These are phyloP conservation scores for Colletotrichum higginsianum DNA, from an alignment of 2,329 filamentous ascomycete species.

Conservation along the genomic window DNA sequence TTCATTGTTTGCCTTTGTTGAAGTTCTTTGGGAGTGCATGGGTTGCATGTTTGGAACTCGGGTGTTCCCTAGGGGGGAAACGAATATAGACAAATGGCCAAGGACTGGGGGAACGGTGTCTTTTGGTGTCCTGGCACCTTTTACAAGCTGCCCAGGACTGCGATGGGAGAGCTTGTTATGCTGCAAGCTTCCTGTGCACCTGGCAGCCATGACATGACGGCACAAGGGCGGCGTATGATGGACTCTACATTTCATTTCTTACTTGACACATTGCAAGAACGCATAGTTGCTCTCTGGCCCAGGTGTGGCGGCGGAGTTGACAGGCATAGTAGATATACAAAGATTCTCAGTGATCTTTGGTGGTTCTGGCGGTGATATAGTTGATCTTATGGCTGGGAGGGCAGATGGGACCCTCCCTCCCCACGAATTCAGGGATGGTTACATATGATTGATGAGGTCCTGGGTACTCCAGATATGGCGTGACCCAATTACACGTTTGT, in stretches of 20 bases:
- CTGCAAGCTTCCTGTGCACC: not conserved
- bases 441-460: not conserved
- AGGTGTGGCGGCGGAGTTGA: conserved; percentile 12
- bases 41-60: not conserved
- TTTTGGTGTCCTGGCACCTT: not conserved
- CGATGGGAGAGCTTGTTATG: not conserved
- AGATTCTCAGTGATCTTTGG: not conserved
- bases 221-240: conserved; percentile 37
- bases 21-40: conserved; percentile 13
- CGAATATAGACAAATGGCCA: not conserved
- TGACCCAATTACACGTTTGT: not conserved
- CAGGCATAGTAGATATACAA: conserved; percentile 17
- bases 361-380: not conserved
- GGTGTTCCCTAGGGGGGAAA: not conserved
- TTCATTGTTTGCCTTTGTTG: conserved; percentile 24
- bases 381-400: not conserved
- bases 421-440: not conserved
- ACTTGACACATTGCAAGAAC: conserved; percentile 9
- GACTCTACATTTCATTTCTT: not conserved
- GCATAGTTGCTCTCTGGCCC: conserved; percentile 15
- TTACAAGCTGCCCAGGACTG: not conserved
- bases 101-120: not conserved
- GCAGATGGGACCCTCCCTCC: not conserved
- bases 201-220: conserved; percentile 26
- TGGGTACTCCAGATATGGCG: not conserved